Conservation (phyloP, 176 grass and related monocot species). For the Melocanna baccifera region DNA sequence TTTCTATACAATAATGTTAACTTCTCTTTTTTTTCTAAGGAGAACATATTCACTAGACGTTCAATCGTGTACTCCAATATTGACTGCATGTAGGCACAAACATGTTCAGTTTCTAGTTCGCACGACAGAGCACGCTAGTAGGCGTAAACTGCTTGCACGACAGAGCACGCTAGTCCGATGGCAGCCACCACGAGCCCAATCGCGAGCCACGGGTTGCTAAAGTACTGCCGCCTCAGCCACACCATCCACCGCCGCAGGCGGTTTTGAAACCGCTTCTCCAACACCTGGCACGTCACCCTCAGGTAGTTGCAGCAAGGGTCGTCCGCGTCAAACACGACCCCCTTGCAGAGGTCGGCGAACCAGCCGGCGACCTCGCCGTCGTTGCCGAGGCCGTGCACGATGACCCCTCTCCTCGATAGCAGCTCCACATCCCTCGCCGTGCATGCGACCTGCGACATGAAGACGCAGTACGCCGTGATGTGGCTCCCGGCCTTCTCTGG, state of each 20-base stretch:
- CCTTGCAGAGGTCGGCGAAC: slow-evolving; percentile 9
- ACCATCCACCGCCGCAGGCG: slow-evolving; percentile 1
- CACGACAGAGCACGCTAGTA: not conserved
- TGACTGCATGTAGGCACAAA: too few relatives aligned
- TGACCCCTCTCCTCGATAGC: not conserved
- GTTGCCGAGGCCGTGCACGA: not conserved
- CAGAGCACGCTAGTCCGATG: not conserved
- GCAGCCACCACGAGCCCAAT: not conserved
- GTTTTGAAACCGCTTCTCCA: not conserved
- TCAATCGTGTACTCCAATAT: too few relatives aligned
- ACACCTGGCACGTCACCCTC: not conserved
- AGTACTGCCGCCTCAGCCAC: slow-evolving; percentile 14
- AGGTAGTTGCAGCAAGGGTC: slow-evolving; percentile 1
- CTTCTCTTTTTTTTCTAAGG: too few relatives aligned
- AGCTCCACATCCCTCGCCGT: not conserved
- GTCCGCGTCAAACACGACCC: not conserved
- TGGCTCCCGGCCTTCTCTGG: not conserved
- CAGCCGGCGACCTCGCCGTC: not conserved
- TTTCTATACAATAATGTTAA: too few relatives aligned
- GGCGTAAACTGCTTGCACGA: slow-evolving; percentile 13
- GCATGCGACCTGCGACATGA: slow-evolving; percentile 19
- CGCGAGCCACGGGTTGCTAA: not conserved
- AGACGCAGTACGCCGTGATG: slow-evolving; percentile 24
- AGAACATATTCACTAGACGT: too few relatives aligned
- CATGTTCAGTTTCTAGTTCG: too few relatives aligned